Percentiles rank a stretch among this genome's conserved stretches.
phyloP scores from a whole-genome alignment of 768 basidiomycete genomes.

The Leccinum obscurum region DNA sequence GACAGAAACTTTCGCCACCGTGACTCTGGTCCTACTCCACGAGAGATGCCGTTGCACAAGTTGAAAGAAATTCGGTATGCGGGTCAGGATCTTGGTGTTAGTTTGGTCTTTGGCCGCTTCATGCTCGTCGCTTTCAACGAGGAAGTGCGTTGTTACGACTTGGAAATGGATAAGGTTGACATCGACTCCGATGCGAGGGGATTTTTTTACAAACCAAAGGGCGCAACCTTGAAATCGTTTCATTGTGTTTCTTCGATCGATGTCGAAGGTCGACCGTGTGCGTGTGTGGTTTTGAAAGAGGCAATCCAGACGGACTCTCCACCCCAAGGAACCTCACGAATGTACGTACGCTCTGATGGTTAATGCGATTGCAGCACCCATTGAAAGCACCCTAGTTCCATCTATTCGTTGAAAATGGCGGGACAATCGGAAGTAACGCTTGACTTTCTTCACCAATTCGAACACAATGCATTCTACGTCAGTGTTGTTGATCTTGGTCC shows the following conservation, averaged over 20 bases:
- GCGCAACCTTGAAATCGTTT: constrained; percentile 1
- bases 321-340: not conserved
- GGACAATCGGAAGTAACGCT: constrained; percentile 6
- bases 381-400: constrained; percentile 11
- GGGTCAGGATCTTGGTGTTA: not conserved
- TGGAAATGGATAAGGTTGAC: not conserved
- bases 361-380: not conserved
- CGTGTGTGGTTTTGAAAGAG: constrained; percentile 11
- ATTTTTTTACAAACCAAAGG: constrained; percentile 9
- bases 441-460: constrained; percentile 14
- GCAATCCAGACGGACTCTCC: not conserved
- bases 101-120: constrained; percentile 8
- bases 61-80: constrained; percentile 10
- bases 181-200: not conserved
- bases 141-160: constrained; percentile 18
- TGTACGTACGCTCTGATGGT: constrained; percentile 4
- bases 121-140: constrained; percentile 14
- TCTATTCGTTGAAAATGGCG: constrained; percentile 6
- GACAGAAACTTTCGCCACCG: not conserved
- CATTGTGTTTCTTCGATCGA: constrained; percentile 14
- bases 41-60: not conserved
- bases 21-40: not conserved
- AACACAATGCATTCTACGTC: not conserved
- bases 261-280: constrained; percentile 14
- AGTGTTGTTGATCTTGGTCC: constrained; percentile 14